These are phyloP conservation scores for Phytophthora europaea DNA, from an alignment of 352 stramenopile genomes.

Conservation along the genomic window DNA sequence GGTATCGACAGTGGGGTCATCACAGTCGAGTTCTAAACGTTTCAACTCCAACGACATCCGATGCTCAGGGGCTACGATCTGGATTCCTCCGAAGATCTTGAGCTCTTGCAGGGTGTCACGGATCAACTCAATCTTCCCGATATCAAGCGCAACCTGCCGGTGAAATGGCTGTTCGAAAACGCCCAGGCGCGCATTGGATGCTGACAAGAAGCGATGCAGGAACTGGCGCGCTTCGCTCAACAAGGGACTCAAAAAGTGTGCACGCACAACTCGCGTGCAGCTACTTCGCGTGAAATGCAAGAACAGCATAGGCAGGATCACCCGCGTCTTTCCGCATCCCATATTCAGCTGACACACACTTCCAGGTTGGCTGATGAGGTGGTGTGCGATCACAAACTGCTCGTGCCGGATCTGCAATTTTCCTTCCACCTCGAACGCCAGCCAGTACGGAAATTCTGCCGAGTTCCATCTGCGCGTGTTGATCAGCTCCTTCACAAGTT, in stretches of 20 bases:
- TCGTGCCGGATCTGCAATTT: constrained; percentile 84
- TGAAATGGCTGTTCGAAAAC: constrained; percentile 82
- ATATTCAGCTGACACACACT: constrained; percentile 90
- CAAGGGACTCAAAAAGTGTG: constrained; percentile 70
- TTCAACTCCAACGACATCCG: constrained; percentile 92
- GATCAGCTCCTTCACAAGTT: constrained; percentile 65
- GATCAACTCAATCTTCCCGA: constrained; percentile 38
- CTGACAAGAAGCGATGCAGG: constrained; percentile 66
- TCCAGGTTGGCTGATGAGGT: constrained; percentile 73
- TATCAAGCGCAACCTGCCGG: constrained; percentile 53
- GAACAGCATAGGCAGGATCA: constrained; percentile 92
- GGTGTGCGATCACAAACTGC: constrained; percentile 76
- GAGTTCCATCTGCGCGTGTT: constrained; percentile 60
- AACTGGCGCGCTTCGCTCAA: constrained; percentile 76
- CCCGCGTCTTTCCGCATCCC: constrained; percentile 85
- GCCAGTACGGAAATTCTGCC: constrained; percentile 74
- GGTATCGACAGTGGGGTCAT: constrained; percentile 9
- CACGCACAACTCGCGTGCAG: constrained; percentile 47
- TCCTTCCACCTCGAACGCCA: constrained; percentile 90
- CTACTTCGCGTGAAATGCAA: constrained; percentile 59
- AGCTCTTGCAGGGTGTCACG: constrained; percentile 47
- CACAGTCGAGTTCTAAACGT: constrained; percentile 29
- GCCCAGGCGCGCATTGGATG: constrained; percentile 48
- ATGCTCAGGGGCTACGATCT: constrained; percentile 89
- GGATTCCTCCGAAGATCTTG: constrained; percentile 47